phyloP scores from a whole-genome alignment of 2,329 filamentous ascomycete genomes.

The Fusarium tanahbumbuense region DNA sequence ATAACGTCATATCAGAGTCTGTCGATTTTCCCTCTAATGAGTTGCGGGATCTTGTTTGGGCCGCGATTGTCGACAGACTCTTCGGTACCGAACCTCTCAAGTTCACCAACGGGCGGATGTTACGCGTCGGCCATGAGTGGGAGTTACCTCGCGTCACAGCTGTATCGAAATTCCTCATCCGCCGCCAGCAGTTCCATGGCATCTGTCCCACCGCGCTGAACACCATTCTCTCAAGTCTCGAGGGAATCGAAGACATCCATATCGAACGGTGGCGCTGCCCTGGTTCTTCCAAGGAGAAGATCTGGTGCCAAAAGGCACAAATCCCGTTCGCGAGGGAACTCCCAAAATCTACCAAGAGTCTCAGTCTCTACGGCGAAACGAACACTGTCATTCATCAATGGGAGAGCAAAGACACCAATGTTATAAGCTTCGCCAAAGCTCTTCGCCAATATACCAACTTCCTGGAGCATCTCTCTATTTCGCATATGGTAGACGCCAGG shows the following conservation, averaged over 20 bases:
- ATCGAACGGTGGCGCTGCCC: conserved; percentile 14
- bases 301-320: not conserved
- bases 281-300: not conserved
- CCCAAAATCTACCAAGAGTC: not conserved
- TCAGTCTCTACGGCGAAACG: conserved; percentile 5
- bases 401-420: not conserved
- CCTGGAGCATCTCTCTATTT: conserved; percentile 15
- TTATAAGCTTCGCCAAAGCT: conserved; percentile 1
- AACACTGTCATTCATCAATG: not conserved
- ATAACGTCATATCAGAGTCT: no score
- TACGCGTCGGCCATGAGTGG: not conserved
- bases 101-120: not conserved
- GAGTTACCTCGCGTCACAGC: not conserved
- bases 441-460: not conserved
- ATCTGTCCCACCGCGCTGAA: not conserved
- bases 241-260: not conserved
- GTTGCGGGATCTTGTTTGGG: not conserved
- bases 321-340: not conserved
- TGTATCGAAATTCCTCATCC: conserved; percentile 14
- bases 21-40: no score
- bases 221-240: not conserved
- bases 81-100: conserved; percentile 10
- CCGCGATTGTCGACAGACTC: not conserved
- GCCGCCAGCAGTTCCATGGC: conserved; percentile 8
- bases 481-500: conserved; percentile 16